phyloP scores from a whole-genome alignment of 1,139 yeast species.

The Diutina sp. region DNA sequence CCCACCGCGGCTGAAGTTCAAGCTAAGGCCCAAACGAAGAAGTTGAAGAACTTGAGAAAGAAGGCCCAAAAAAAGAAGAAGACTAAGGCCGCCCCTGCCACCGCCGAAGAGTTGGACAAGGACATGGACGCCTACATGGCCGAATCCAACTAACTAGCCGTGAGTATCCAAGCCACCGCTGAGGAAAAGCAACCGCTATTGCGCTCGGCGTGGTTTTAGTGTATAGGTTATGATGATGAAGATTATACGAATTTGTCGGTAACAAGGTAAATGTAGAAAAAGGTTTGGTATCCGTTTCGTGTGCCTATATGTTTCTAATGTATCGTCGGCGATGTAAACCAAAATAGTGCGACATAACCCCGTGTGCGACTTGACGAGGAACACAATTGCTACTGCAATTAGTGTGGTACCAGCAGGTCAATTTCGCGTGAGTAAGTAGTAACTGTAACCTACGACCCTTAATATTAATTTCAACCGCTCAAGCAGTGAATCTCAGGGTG shows the following conservation, averaged over 20 bases:
- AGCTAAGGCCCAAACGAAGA: slow-evolving; percentile 8
- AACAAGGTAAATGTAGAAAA: neutral
- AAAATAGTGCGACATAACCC: neutral
- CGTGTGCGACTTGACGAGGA: neutral
- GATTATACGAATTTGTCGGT: neutral
- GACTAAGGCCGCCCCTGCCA: slow-evolving; percentile 34
- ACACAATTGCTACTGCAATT: no score
- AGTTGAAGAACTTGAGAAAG: slow-evolving; percentile 10
- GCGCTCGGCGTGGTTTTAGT: neutral
- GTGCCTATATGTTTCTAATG: neutral
- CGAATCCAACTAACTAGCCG: neutral
- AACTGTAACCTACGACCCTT: no score
- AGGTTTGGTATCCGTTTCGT: neutral
- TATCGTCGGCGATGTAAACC: no score
- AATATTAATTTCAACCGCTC: neutral
- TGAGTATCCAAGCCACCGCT: neutral
- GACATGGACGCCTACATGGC: slow-evolving; percentile 2
- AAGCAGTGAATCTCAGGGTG: neutral
- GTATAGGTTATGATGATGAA: neutral
- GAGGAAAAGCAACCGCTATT: neutral
- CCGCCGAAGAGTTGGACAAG: slow-evolving; percentile 63
- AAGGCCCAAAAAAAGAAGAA: slow-evolving; percentile 22
- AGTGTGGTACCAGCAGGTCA: no score
- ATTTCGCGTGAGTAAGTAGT: no score
- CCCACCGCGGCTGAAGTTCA: slow-evolving; percentile 6